Evolutionary conservation across 2,329 filamentous ascomycete genomes (phyloP).

Genomic region (Calonectria pauciramosa): DNA sequence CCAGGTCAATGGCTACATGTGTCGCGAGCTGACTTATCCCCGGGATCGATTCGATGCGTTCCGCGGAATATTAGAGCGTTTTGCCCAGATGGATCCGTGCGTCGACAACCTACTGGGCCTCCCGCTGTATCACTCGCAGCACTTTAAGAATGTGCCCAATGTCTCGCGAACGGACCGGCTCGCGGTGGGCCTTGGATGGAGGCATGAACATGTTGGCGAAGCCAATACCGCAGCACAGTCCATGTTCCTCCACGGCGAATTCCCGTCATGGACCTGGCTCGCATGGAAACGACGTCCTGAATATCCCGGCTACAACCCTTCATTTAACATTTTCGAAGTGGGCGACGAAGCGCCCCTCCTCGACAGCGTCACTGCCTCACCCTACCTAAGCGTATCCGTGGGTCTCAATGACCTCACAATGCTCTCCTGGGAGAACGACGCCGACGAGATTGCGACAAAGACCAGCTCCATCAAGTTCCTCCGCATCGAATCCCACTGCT

Average conservation of each 20-base stretch:
- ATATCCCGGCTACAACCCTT: constrained; percentile 41
- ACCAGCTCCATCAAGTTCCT: constrained; percentile 48
- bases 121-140: constrained; percentile 51
- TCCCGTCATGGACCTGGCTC: constrained; percentile 57
- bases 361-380: constrained; percentile 48
- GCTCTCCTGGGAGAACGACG: constrained; percentile 53
- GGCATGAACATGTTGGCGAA: constrained; percentile 43
- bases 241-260: constrained; percentile 44
- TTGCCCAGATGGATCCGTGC: constrained; percentile 42
- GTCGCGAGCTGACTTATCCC: constrained; percentile 43
- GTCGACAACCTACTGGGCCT: constrained; percentile 51
- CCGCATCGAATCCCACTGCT: constrained; percentile 52
- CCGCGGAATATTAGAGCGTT: constrained; percentile 48
- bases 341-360: constrained; percentile 45
- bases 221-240: constrained; percentile 39
- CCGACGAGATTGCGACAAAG: constrained; percentile 48
- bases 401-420: constrained; percentile 52
- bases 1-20: constrained; percentile 50
- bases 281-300: constrained; percentile 50
- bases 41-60: constrained; percentile 53
- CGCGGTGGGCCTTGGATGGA: constrained; percentile 53
- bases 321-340: constrained; percentile 50
- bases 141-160: constrained; percentile 45
- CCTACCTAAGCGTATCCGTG: constrained; percentile 50
- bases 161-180: constrained; percentile 52